Evolutionary conservation across 108 stramenopile species (phyloP).

Genomic region (Aurantiochytrium sp.): DNA sequence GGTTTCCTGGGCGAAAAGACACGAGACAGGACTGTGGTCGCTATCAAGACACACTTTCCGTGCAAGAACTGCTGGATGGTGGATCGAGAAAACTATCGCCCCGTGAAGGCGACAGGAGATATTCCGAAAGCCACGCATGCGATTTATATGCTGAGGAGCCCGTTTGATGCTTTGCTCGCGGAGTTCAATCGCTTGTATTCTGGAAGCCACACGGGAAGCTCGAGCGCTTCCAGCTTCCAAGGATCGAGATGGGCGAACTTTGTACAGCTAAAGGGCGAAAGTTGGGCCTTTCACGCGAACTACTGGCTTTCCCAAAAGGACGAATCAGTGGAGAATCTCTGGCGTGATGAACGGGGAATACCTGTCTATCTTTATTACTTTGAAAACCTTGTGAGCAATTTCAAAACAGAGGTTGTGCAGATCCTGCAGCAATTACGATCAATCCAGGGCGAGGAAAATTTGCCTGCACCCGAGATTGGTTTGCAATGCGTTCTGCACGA

Average conservation of each 20-base stretch:
- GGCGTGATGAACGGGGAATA: neutral
- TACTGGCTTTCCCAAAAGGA: neutral
- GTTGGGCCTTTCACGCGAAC: neutral
- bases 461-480: neutral
- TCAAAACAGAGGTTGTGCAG: neutral
- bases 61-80: neutral
- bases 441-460: neutral
- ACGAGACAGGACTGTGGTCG: neutral
- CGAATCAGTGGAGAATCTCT: neutral
- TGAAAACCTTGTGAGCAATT: neutral
- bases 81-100: neutral
- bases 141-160: neutral
- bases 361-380: neutral
- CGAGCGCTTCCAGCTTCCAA: neutral
- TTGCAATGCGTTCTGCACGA: neutral
- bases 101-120: neutral
- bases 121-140: neutral
- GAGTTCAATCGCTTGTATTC: neutral
- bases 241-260: neutral
- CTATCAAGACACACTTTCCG: conserved; percentile 15
- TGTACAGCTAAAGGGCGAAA: neutral
- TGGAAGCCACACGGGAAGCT: neutral
- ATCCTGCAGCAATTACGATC: neutral
- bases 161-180: neutral
- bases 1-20: neutral